phyloP scores from a whole-genome alignment of 2,329 filamentous ascomycete species.

The Cordyceps cicadae region DNA sequence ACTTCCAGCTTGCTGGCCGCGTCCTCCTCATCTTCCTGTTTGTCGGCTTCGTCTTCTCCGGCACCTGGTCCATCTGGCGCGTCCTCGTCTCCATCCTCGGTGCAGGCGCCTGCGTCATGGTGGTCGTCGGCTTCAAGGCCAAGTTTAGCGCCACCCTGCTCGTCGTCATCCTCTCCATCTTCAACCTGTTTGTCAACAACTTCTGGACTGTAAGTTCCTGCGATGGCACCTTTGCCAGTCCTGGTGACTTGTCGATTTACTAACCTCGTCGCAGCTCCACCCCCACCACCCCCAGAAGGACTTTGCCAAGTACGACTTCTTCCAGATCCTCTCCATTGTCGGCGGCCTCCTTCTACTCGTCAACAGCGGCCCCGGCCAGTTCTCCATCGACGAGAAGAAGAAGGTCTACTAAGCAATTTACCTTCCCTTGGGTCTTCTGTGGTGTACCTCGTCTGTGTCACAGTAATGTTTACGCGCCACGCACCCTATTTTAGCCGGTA shows the following conservation, averaged over 20 bases:
- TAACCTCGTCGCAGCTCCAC: constrained; percentile 58
- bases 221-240: background rate
- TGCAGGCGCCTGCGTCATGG: constrained; percentile 91
- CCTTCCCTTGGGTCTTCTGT: background rate
- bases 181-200: constrained; percentile 98
- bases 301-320: constrained; percentile 99
- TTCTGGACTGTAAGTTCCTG: constrained; percentile 83
- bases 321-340: constrained; percentile 98
- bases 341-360: constrained; percentile 92
- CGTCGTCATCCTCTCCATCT: constrained; percentile 89
- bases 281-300: constrained; percentile 98
- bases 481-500: background rate
- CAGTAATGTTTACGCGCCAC: background rate
- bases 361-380: constrained; percentile 96
- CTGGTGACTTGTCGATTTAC: constrained; percentile 12
- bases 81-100: constrained; percentile 78
- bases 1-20: constrained; percentile 95
- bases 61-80: constrained; percentile 84
- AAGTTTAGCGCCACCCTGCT: constrained; percentile 97
- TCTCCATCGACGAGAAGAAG: constrained; percentile 99
- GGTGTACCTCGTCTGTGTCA: background rate
- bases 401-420: constrained; percentile 79
- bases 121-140: constrained; percentile 98
- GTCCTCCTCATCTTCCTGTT: constrained; percentile 97
- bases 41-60: constrained; percentile 90